Evolutionary conservation across 345 rosid genomes (phyloP).

Genomic region (Lagerstroemia speciosa): DNA sequence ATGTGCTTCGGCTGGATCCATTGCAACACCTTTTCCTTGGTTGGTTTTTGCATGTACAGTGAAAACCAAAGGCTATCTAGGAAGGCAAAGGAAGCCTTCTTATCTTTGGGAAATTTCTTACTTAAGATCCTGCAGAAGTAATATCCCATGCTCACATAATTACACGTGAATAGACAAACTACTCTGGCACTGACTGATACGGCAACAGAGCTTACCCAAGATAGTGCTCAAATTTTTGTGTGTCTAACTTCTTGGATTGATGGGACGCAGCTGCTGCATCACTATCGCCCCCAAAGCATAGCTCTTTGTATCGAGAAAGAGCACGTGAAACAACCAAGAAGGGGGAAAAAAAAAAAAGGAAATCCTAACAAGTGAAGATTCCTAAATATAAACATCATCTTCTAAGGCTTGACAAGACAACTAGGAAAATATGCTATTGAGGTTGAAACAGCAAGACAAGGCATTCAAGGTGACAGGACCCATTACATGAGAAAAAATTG

Average conservation of each 20-base stretch:
- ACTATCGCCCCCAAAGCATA: background rate
- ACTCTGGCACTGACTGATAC: too few species aligned
- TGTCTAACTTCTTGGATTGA: slow-evolving; percentile 13
- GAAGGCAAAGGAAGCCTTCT: slow-evolving; percentile 23
- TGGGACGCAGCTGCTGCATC: slow-evolving; percentile 5
- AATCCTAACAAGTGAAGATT: background rate
- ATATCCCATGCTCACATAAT: background rate
- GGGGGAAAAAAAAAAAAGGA: too few species aligned
- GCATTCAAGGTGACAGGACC: too few species aligned
- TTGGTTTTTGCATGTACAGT: slow-evolving; percentile 21
- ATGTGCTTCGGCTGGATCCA: slow-evolving; percentile 32
- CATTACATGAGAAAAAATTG: too few species aligned
- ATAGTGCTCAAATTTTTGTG: background rate
- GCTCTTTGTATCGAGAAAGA: slow-evolving; percentile 1
- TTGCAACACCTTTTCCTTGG: slow-evolving; percentile 22
- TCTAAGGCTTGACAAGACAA: too few species aligned
- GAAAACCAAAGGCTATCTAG: slow-evolving; percentile 35
- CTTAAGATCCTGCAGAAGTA: slow-evolving; percentile 19
- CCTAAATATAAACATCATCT: background rate
- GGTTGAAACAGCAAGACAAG: too few species aligned
- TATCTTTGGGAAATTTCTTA: slow-evolving; percentile 20
- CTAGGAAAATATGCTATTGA: too few species aligned
- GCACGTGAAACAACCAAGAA: background rate
- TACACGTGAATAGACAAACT: background rate
- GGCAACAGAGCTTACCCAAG: too few species aligned